Conservation (phyloP, 169 alveolate genomes). For the Condylostoma magnum region DNA sequence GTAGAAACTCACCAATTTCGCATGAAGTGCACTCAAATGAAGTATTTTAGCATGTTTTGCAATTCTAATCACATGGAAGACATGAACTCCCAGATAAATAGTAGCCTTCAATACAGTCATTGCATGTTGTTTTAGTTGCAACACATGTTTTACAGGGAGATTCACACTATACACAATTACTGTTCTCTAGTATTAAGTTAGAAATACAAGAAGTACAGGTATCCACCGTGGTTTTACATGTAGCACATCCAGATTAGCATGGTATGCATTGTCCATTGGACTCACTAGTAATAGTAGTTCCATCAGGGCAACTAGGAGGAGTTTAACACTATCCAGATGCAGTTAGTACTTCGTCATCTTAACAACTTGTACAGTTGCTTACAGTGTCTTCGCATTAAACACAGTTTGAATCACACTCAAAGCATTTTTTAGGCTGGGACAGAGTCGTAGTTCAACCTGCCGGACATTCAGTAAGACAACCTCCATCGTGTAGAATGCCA, state of each 20-base stretch:
- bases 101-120: neutral
- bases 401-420: neutral
- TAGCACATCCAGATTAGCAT: neutral
- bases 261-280: neutral
- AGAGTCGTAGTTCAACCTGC: neutral
- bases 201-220: neutral
- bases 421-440: constrained; percentile 1
- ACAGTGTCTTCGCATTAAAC: neutral
- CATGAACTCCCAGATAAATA: constrained; percentile 26
- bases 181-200: neutral
- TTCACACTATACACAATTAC: constrained; percentile 9
- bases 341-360: neutral
- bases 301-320: constrained; percentile 9
- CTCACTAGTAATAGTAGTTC: neutral
- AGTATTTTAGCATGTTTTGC: neutral
- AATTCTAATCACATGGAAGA: neutral
- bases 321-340: neutral
- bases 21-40: constrained; percentile 1
- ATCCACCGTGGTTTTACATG: neutral
- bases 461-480: constrained; percentile 1
- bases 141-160: constrained; percentile 17
- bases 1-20: neutral
- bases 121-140: neutral
- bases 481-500: neutral
- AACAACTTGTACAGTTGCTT: neutral